Conservation (phyloP, 139 green algal genomes). For the Choricystis sp. region DNA sequence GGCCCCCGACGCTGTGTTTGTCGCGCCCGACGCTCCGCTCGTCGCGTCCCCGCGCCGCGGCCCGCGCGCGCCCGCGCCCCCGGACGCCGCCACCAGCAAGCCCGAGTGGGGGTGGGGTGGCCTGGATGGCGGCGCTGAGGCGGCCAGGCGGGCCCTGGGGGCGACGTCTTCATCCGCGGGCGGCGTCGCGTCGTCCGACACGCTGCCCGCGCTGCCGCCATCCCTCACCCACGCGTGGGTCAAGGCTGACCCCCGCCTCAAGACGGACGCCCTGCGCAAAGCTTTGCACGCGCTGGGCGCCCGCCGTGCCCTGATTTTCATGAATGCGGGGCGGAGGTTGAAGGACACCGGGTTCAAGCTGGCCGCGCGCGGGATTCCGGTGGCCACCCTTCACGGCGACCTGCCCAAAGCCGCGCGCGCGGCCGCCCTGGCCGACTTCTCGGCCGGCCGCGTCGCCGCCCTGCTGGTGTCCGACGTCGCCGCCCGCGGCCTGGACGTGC, state of each 20-base stretch:
- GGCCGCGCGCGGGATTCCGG: slow-evolving; percentile 49
- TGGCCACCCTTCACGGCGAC: slow-evolving; percentile 62
- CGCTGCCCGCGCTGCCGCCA: slow-evolving; percentile 44
- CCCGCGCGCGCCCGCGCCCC: no score
- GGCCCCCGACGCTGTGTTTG: slow-evolving; percentile 38
- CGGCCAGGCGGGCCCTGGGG: background rate
- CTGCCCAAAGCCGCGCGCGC: slow-evolving; percentile 54
- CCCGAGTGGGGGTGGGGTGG: slow-evolving; percentile 5
- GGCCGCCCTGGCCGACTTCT: slow-evolving; percentile 51
- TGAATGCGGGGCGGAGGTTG: slow-evolving; percentile 86
- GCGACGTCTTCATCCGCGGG: background rate
- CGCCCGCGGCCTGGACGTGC: slow-evolving; percentile 77
- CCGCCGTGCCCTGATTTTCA: slow-evolving; percentile 72
- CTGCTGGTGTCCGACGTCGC: slow-evolving; percentile 82
- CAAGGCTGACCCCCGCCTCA: slow-evolving; percentile 24
- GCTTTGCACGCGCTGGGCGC: slow-evolving; percentile 60
- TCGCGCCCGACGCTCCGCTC: slow-evolving; percentile 12
- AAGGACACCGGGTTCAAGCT: slow-evolving; percentile 74
- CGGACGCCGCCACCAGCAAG: no score
- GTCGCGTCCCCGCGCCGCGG: no score
- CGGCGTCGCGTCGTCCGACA: background rate
- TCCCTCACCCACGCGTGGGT: slow-evolving; percentile 44
- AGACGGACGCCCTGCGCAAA: slow-evolving; percentile 63
- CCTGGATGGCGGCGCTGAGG: background rate
- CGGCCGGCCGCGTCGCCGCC: slow-evolving; percentile 40